Conservation (phyloP, 805 yeast species). For the Wickerhamiella nectarea region DNA sequence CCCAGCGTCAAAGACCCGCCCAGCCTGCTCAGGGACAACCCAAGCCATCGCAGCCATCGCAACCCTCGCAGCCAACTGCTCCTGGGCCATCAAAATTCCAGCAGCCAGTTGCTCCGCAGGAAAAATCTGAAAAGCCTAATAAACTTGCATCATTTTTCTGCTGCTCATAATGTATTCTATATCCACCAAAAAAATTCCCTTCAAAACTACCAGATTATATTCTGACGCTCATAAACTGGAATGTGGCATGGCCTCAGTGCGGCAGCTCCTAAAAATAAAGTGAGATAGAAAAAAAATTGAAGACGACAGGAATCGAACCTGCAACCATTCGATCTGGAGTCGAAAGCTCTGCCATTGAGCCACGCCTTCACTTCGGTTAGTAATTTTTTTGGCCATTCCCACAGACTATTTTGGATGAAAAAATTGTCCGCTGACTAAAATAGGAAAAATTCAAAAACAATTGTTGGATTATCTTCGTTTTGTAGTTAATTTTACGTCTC, state of each 20-base stretch:
- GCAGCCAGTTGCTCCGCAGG: constrained; percentile 4
- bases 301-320: constrained; percentile 10
- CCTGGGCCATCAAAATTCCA: constrained; percentile 6
- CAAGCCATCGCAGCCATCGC: background rate
- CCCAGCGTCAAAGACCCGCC: background rate
- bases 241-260: too few species aligned
- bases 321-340: constrained; percentile 11
- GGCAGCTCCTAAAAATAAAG: too few species aligned
- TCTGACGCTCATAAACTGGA: too few species aligned
- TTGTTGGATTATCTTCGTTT: too few species aligned
- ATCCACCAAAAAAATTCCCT: background rate
- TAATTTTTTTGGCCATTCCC: background rate
- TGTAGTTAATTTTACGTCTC: too few species aligned
- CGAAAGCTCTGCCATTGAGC: constrained; percentile 11
- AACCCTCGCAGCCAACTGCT: background rate
- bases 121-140: background rate
- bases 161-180: constrained; percentile 4
- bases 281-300: background rate
- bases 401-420: too few species aligned
- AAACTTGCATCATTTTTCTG: constrained; percentile 7
- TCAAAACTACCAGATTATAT: too few species aligned
- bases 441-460: too few species aligned
- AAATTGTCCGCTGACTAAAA: too few species aligned
- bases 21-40: background rate
- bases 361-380: constrained; percentile 5